Evolutionary conservation across 2,329 filamentous ascomycete genomes (phyloP).

Genomic region (Cytospora schulzeri): DNA sequence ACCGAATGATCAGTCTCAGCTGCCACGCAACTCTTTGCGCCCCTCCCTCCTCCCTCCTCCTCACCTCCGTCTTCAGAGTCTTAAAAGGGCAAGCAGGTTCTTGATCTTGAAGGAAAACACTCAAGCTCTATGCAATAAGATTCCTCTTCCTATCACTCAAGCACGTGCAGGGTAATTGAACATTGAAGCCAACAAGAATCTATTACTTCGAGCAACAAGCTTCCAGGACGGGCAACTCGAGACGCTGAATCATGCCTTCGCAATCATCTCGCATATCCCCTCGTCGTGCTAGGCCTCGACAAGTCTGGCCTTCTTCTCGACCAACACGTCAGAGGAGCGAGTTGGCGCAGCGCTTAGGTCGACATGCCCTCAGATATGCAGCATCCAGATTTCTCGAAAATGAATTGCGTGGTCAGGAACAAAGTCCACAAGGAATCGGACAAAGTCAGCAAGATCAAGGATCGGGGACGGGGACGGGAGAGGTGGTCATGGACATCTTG

Average conservation of each 20-base stretch:
- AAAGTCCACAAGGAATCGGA: neutral
- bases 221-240: neutral
- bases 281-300: slow-evolving; percentile 11
- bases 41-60: too few species aligned
- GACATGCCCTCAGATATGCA: slow-evolving; percentile 6
- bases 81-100: neutral
- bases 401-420: neutral
- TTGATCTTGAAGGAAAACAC: neutral
- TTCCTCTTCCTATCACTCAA: neutral
- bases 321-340: slow-evolving; percentile 13
- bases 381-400: slow-evolving; percentile 3
- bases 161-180: too few species aligned
- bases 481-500: slow-evolving; percentile 7
- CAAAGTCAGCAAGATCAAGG: neutral
- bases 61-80: too few species aligned
- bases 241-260: neutral
- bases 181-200: neutral
- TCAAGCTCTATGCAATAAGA: neutral
- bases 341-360: slow-evolving; percentile 7
- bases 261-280: neutral
- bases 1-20: slow-evolving; percentile 11
- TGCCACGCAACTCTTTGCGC: too few species aligned
- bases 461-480: neutral
- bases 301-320: neutral
- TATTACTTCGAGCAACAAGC: neutral